Percentiles rank a stretch among this genome's conserved stretches.
phyloP scores from a whole-genome alignment of 2,329 filamentous ascomycete genomes.

The Helminthosporium solani region DNA sequence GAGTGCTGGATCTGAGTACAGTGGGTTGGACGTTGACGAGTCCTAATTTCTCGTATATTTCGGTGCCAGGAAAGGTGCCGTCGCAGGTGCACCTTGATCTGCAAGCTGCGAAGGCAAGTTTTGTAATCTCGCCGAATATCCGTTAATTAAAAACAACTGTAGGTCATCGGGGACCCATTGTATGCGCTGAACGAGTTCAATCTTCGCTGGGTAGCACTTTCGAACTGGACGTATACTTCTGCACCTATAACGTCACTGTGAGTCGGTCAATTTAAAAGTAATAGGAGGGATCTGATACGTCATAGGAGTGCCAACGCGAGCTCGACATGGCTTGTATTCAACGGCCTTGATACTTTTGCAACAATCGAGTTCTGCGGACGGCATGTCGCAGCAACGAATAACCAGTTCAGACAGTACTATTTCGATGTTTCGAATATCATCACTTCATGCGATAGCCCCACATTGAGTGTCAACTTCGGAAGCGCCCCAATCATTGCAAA shows the following conservation, averaged over 20 bases:
- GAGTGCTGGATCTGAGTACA: constrained; percentile 23
- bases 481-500: constrained; percentile 57
- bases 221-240: constrained; percentile 64
- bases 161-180: constrained; percentile 57
- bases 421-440: constrained; percentile 57
- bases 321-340: constrained; percentile 59
- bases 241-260: constrained; percentile 39
- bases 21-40: constrained; percentile 50
- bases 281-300: neutral
- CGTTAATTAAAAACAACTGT: constrained; percentile 4
- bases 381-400: constrained; percentile 58
- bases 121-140: too few relatives aligned
- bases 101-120: constrained; percentile 42
- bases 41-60: constrained; percentile 48
- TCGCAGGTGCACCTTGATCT: constrained; percentile 63
- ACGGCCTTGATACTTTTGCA: constrained; percentile 63
- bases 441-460: constrained; percentile 44
- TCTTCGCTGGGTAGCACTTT: constrained; percentile 58
- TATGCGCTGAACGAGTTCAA: constrained; percentile 61
- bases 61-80: constrained; percentile 56
- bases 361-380: constrained; percentile 57
- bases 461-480: constrained; percentile 57
- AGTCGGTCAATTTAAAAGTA: neutral
- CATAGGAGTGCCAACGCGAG: constrained; percentile 30
- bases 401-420: constrained; percentile 63